A percentile compares a stretch with the other conserved stretches of the same genome.
Evolutionary conservation across 2,329 filamentous ascomycete genomes (phyloP).

Genomic region (Xylaria sp.): DNA sequence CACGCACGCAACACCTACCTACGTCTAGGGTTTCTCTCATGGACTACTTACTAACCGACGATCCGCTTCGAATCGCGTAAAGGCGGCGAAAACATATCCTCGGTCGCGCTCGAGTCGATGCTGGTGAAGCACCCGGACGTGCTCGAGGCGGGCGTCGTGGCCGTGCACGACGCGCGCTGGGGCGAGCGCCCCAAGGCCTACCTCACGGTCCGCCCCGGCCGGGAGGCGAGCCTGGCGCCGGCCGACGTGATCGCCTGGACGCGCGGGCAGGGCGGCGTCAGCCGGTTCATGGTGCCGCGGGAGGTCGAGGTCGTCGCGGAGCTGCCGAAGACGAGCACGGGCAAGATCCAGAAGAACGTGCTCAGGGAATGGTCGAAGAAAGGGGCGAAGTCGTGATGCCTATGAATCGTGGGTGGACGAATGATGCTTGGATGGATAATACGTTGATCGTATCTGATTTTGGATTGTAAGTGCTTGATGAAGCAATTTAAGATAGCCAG

Average conservation of each 20-base stretch:
- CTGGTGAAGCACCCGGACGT: constrained; percentile 85
- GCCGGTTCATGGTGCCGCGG: constrained; percentile 82
- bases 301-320: constrained; percentile 80
- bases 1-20: no score
- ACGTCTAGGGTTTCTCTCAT: no score
- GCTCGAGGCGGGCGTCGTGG: constrained; percentile 89
- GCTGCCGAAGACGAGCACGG: constrained; percentile 94
- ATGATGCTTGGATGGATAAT: constrained; percentile 4
- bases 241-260: constrained; percentile 85
- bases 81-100: constrained; percentile 97
- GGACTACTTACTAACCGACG: no score
- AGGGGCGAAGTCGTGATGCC: constrained; percentile 23
- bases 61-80: not conserved
- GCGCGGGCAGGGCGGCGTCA: constrained; percentile 76
- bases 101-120: constrained; percentile 88
- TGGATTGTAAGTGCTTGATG: not conserved
- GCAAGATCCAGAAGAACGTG: constrained; percentile 95
- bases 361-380: constrained; percentile 80
- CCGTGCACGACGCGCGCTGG: constrained; percentile 87
- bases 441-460: not conserved
- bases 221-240: constrained; percentile 62
- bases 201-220: constrained; percentile 82
- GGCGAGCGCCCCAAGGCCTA: constrained; percentile 96
- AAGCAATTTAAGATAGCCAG: not conserved
- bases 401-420: not conserved